phyloP scores from a whole-genome alignment of 306 rosid species.

The Leucaena leucocephala region DNA sequence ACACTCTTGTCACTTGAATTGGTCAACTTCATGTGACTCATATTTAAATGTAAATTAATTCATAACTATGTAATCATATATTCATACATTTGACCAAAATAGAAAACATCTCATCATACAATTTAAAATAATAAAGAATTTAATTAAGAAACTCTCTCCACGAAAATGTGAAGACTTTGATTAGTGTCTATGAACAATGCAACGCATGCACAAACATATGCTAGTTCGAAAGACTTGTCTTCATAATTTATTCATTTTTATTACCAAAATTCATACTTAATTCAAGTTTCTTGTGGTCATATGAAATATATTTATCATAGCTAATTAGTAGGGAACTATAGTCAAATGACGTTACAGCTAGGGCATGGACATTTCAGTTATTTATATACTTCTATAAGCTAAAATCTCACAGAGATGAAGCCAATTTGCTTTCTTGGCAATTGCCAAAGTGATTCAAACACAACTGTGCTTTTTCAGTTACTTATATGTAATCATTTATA shows the following conservation, averaged over 20 bases:
- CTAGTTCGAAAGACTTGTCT: neutral
- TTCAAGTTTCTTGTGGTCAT: neutral
- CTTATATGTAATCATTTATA: no score
- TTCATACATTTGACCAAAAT: no score
- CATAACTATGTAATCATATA: no score
- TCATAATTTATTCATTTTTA: neutral
- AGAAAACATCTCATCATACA: neutral
- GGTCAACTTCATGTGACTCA: no score
- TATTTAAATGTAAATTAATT: no score
- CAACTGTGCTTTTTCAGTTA: neutral
- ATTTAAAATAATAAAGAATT: neutral
- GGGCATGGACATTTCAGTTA: constrained; percentile 6
- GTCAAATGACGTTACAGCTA: neutral
- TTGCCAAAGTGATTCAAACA: neutral
- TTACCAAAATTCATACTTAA: neutral
- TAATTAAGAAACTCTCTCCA: neutral
- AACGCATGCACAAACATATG: neutral
- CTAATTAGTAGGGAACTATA: neutral
- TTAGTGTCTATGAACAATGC: neutral
- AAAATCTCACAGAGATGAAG: neutral
- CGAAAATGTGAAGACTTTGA: neutral
- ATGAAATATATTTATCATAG: neutral
- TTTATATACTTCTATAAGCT: neutral
- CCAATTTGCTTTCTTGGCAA: neutral
- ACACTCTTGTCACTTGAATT: no score